phyloP scores from a whole-genome alignment of 495 filamentous ascomycete species.

The Aspergillus cavernicola region DNA sequence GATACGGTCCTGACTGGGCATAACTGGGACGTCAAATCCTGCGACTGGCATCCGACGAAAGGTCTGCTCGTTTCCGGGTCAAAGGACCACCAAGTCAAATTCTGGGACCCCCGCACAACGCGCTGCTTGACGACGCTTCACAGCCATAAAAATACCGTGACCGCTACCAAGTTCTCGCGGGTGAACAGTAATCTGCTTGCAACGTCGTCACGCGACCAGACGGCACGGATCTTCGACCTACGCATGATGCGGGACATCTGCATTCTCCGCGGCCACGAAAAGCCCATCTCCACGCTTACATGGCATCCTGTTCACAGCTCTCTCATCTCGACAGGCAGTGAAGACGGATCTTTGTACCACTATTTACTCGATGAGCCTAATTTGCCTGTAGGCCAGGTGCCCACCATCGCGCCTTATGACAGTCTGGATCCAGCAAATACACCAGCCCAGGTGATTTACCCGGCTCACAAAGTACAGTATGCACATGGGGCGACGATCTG shows the following conservation, averaged over 20 bases:
- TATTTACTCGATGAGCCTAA: slow-evolving; percentile 93
- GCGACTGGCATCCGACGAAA: slow-evolving; percentile 97
- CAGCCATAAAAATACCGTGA: slow-evolving; percentile 96
- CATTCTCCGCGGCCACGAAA: slow-evolving; percentile 87
- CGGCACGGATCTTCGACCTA: slow-evolving; percentile 86
- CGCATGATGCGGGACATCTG: slow-evolving; percentile 98
- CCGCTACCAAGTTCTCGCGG: slow-evolving; percentile 81
- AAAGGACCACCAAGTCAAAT: slow-evolving; percentile 94
- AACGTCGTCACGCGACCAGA: slow-evolving; percentile 88
- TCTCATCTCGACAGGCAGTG: slow-evolving; percentile 85
- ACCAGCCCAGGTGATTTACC: slow-evolving; percentile 81
- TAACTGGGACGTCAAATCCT: slow-evolving; percentile 92
- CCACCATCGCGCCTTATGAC: slow-evolving; percentile 76
- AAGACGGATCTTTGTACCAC: slow-evolving; percentile 84
- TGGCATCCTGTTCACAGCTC: slow-evolving; percentile 93
- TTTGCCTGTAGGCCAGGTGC: slow-evolving; percentile 62
- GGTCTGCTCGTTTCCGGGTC: slow-evolving; percentile 93
- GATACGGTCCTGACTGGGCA: slow-evolving; percentile 83
- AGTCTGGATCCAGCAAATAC: slow-evolving; percentile 71
- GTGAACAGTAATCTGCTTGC: slow-evolving; percentile 79
- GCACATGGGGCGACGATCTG: slow-evolving; percentile 94
- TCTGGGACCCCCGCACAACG: slow-evolving; percentile 92
- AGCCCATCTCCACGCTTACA: slow-evolving; percentile 84
- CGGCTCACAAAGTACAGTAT: slow-evolving; percentile 76
- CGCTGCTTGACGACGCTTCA: slow-evolving; percentile 89